Evolutionary conservation across 768 basidiomycete species (phyloP).

Genomic region (Macrolepiota dolichaula): DNA sequence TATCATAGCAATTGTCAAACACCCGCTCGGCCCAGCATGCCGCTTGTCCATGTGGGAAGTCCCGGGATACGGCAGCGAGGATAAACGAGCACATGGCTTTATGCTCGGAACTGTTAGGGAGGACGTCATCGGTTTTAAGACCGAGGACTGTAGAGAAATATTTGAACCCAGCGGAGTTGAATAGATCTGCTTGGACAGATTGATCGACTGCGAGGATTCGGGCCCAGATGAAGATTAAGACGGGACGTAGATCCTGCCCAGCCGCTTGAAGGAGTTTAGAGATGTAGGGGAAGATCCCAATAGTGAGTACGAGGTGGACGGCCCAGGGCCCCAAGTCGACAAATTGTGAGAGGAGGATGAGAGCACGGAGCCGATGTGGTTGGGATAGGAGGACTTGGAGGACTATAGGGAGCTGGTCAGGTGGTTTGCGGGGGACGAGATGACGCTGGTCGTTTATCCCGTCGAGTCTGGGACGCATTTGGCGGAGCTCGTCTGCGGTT

Average conservation of each 20-base stretch:
- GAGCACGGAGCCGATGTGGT: slow-evolving; percentile 90
- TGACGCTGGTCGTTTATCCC: slow-evolving; percentile 27
- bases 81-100: slow-evolving; percentile 99
- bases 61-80: slow-evolving; percentile 85
- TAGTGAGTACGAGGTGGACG: slow-evolving; percentile 90
- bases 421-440: slow-evolving; percentile 85
- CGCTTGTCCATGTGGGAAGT: slow-evolving; percentile 81
- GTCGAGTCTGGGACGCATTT: slow-evolving; percentile 22
- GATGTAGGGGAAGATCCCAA: slow-evolving; percentile 99
- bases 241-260: slow-evolving; percentile 92
- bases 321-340: slow-evolving; percentile 99
- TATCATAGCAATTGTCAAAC: slow-evolving; percentile 83
- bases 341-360: slow-evolving; percentile 94
- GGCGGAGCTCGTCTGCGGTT: slow-evolving; percentile 22
- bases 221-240: slow-evolving; percentile 98
- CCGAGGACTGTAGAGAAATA: slow-evolving; percentile 82
- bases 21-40: slow-evolving; percentile 81
- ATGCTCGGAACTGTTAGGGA: slow-evolving; percentile 95
- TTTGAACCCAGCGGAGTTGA: slow-evolving; percentile 77
- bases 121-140: slow-evolving; percentile 59
- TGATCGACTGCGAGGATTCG: slow-evolving; percentile 96
- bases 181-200: slow-evolving; percentile 85
- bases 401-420: slow-evolving; percentile 96
- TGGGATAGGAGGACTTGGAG: slow-evolving; percentile 96
- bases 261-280: slow-evolving; percentile 94